Evolutionary conservation across 371 early-diverging fungal species (phyloP).

Genomic region (Umbelopsis sp.): DNA sequence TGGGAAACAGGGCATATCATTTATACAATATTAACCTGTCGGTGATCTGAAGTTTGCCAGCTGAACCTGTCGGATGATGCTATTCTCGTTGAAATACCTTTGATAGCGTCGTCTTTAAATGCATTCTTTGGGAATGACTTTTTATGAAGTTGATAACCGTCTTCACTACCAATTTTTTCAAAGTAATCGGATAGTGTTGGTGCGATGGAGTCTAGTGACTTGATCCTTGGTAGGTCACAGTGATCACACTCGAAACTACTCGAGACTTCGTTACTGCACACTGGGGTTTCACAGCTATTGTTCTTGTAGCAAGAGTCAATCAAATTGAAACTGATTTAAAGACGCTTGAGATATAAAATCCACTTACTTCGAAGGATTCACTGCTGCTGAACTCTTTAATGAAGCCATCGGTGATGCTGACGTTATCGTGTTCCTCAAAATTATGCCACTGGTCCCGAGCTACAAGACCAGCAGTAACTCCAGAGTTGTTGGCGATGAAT

Average conservation of each 20-base stretch:
- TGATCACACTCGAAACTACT: background rate
- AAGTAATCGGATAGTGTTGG: conserved; percentile 5
- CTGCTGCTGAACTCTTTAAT: background rate
- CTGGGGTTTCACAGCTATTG: too few species aligned
- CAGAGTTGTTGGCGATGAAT: background rate
- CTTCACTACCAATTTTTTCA: background rate
- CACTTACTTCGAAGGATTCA: too few species aligned
- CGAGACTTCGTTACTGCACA: too few species aligned
- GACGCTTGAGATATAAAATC: too few species aligned
- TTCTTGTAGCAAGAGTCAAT: too few species aligned
- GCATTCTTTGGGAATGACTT: background rate
- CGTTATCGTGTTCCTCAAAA: background rate
- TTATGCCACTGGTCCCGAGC: background rate
- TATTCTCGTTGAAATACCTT: background rate
- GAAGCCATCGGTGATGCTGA: background rate
- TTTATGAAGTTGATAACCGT: background rate
- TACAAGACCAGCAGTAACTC: background rate
- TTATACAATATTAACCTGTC: too few species aligned
- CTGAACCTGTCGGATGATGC: background rate
- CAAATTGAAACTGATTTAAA: too few species aligned
- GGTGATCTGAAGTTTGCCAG: background rate
- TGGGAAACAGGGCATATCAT: too few species aligned
- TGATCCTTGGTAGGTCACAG: background rate
- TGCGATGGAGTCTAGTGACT: background rate
- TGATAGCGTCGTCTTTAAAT: background rate